Evolutionary conservation across 2,329 filamentous ascomycete genomes (phyloP), one percentile per base, ranked within the genome.

Genomic region (Pseudogymnoascus pannorum): DNA sequence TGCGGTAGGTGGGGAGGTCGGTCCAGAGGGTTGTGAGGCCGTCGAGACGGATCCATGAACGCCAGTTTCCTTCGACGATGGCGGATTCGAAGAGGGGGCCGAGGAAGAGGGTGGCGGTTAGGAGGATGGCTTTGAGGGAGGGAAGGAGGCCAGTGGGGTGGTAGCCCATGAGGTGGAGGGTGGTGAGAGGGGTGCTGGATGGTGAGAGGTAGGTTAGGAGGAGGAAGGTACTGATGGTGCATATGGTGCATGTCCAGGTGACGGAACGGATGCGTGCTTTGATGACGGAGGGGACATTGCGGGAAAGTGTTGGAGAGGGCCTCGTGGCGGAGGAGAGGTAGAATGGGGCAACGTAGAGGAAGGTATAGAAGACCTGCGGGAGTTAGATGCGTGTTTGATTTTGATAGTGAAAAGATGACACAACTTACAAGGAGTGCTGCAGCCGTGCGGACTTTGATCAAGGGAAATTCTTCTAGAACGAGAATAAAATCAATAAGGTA

Each of bases 231-330:
- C 82, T 74, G 58, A 85, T 64, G 35, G 86, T 86, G 75, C 88
- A 89, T 61, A 86, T 69, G 59, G 86, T 71, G 71, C 90, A 94
- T 48, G 91, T 92, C 62, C 89, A 72, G 20, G 86, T 87, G 68
- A 96, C 93, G 60, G 87, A 88, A 61, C 87, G 83, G 68, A 96
- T 88, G 67, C 94, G 87, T 62, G 91, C 89, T 67, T 87, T 87
- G 76, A 99, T 97, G 58, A 95, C 91, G 9, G 88, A 87, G 8
- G 92, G 91, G 26, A 91, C 88, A 82, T 97, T 92, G 71, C 94
- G 87, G 64, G 89, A 90, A 26, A 95, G 82, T 60, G 81, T 84
- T 24, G 85, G 82, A 6, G 91, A 94, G 5, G 92, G 92, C 59
- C 92, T 85, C 4, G 93, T 95, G 18, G 85, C 81, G 3, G 85